Evolutionary conservation across 2,329 filamentous ascomycete genomes (phyloP).

Genomic region (Ophiostoma ips): DNA sequence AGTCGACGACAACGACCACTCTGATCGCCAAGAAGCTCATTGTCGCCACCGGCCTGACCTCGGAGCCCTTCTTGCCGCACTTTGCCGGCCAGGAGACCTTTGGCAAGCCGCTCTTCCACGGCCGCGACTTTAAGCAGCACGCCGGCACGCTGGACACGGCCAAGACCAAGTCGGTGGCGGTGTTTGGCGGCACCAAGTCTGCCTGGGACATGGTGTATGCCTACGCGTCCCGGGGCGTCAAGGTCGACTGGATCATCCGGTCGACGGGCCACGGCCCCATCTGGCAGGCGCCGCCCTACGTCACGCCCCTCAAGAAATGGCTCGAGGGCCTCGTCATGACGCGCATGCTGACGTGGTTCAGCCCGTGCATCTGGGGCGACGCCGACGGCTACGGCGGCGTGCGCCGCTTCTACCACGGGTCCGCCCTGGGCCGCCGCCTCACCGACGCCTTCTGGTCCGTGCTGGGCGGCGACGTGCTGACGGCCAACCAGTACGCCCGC

Average conservation of each 20-base stretch:
- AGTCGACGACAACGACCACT: constrained; percentile 13
- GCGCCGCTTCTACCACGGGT: constrained; percentile 43
- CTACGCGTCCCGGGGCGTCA: constrained; percentile 39
- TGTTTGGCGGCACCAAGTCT: constrained; percentile 51
- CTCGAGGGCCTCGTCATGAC: constrained; percentile 54
- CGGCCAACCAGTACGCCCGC: constrained; percentile 37
- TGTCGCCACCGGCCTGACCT: constrained; percentile 41
- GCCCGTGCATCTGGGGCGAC: constrained; percentile 58
- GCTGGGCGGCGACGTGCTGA: constrained; percentile 40
- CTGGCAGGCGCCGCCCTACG: constrained; percentile 44
- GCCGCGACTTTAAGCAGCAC: constrained; percentile 29
- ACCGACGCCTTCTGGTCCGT: constrained; percentile 44
- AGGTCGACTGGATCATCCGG: constrained; percentile 48
- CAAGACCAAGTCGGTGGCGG: constrained; percentile 32
- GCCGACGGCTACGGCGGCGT: constrained; percentile 44
- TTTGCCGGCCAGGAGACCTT: constrained; percentile 34
- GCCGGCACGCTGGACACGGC: constrained; percentile 26
- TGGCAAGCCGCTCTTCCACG: constrained; percentile 34
- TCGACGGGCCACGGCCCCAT: constrained; percentile 41
- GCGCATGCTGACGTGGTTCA: constrained; percentile 59
- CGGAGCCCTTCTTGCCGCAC: constrained; percentile 31
- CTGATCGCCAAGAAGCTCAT: constrained; percentile 33
- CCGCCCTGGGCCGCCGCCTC: constrained; percentile 39
- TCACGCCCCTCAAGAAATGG: constrained; percentile 54
- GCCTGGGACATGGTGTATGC: constrained; percentile 52